Evolutionary conservation across 257 asterid species (phyloP).

Genomic region (Fraxinus quadrangulata): DNA sequence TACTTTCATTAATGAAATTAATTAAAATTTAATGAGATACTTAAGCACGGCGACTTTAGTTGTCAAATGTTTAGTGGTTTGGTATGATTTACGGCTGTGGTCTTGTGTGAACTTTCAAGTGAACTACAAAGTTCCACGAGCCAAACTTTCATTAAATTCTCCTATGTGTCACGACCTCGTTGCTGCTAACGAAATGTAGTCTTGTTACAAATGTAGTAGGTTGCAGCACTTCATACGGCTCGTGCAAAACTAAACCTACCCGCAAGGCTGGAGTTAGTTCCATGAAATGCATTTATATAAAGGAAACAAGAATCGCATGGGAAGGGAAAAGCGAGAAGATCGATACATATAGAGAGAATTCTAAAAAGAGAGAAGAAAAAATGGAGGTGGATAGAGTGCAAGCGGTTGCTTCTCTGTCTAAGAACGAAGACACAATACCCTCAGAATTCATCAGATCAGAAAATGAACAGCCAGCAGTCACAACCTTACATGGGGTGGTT

Average conservation of each 20-base stretch:
- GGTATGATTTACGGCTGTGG: neutral
- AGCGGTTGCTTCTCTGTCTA: constrained; percentile 40
- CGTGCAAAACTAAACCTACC: neutral
- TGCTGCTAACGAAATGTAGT: too few species aligned
- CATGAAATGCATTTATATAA: neutral
- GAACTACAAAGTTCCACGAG: neutral
- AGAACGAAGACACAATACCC: constrained; percentile 40
- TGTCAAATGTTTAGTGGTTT: neutral
- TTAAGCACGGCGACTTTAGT: too few species aligned
- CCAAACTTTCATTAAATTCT: neutral
- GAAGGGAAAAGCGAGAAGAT: neutral
- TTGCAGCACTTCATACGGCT: too few species aligned
- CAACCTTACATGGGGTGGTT: constrained; percentile 47
- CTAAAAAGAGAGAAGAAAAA: neutral
- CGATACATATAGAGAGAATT: neutral
- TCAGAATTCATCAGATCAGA: constrained; percentile 46
- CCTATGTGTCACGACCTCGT: too few species aligned
- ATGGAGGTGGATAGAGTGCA: constrained; percentile 55
- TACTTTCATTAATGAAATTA: too few species aligned
- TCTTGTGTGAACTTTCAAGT: neutral
- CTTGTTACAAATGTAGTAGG: too few species aligned
- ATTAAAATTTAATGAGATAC: too few species aligned
- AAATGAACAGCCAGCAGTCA: constrained; percentile 55
- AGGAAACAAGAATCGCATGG: neutral
- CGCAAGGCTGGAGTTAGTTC: neutral